A percentile compares a stretch with the other conserved stretches of the same genome.
Evolutionary conservation across 2,329 filamentous ascomycete genomes (phyloP).

Genomic region (Dactylellina cionopaga): DNA sequence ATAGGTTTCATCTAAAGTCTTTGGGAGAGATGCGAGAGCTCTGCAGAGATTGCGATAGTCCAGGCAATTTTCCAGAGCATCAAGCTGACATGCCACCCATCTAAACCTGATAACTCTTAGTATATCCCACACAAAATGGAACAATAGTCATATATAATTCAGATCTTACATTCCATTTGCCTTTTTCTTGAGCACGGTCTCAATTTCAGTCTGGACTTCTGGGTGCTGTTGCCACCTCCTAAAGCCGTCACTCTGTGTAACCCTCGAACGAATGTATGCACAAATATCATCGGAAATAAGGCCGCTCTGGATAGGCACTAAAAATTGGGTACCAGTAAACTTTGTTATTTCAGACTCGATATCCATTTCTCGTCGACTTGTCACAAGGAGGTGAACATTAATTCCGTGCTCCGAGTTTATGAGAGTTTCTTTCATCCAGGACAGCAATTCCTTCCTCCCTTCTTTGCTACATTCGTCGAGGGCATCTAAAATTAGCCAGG

Average conservation of each 20-base stretch:
- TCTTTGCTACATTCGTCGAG: slow-evolving; percentile 57
- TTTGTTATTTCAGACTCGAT: background rate
- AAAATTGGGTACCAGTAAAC: background rate
- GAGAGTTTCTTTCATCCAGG: background rate
- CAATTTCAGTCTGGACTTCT: too few relatives aligned
- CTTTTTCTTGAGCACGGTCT: slow-evolving; percentile 31
- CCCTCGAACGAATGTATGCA: background rate
- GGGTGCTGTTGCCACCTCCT: slow-evolving; percentile 55
- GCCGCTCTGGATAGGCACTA: background rate
- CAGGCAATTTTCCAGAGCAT: slow-evolving; percentile 55
- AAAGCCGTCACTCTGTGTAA: slow-evolving; percentile 54
- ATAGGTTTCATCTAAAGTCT: slow-evolving; percentile 55
- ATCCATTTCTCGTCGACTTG: background rate
- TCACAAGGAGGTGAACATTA: background rate
- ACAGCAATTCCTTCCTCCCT: background rate
- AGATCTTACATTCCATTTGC: slow-evolving; percentile 59
- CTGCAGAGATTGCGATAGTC: slow-evolving; percentile 16
- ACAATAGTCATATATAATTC: background rate
- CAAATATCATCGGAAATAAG: slow-evolving; percentile 4
- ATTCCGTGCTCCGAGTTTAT: background rate
- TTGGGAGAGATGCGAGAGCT: slow-evolving; percentile 53
- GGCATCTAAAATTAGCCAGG: too few relatives aligned
- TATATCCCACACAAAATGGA: background rate
- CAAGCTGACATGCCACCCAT: slow-evolving; percentile 58
- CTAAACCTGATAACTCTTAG: slow-evolving; percentile 55